Evolutionary conservation across 2,329 filamentous ascomycete genomes (phyloP).

Genomic region (Talaromyces rugulosus): DNA sequence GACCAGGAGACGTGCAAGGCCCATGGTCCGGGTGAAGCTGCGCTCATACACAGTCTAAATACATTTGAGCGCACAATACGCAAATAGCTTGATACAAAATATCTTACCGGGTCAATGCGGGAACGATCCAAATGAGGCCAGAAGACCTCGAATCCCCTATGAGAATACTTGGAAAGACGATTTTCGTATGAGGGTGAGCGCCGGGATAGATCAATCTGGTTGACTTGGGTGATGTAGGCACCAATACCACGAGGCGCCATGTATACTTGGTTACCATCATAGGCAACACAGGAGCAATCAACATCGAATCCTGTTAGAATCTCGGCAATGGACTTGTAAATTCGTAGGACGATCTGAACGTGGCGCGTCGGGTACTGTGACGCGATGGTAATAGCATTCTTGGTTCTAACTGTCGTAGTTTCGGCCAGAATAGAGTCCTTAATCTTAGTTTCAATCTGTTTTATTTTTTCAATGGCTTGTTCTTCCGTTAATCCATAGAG

Average conservation of each 20-base stretch:
- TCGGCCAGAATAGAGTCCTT: slow-evolving; percentile 76
- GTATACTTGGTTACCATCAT: slow-evolving; percentile 76
- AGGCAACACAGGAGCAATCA: slow-evolving; percentile 76
- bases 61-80: neutral
- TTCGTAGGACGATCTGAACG: slow-evolving; percentile 78
- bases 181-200: slow-evolving; percentile 86
- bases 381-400: slow-evolving; percentile 81
- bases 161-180: slow-evolving; percentile 78
- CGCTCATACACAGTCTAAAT: slow-evolving; percentile 71
- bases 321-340: slow-evolving; percentile 79
- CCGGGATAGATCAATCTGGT: slow-evolving; percentile 72
- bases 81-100: neutral
- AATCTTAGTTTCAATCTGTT: slow-evolving; percentile 71
- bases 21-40: slow-evolving; percentile 69
- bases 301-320: slow-evolving; percentile 88
- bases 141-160: slow-evolving; percentile 77
- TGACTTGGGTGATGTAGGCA: slow-evolving; percentile 77
- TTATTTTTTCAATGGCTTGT: slow-evolving; percentile 77
- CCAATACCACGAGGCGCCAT: slow-evolving; percentile 71
- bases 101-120: slow-evolving; percentile 62
- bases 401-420: slow-evolving; percentile 77
- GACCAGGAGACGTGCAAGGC: slow-evolving; percentile 73
- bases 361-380: slow-evolving; percentile 80
- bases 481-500: slow-evolving; percentile 75
- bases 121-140: slow-evolving; percentile 71